phyloP scores from a whole-genome alignment of 164 flowering plant genomes.

The Kalanchoe fedtschenkoi region DNA sequence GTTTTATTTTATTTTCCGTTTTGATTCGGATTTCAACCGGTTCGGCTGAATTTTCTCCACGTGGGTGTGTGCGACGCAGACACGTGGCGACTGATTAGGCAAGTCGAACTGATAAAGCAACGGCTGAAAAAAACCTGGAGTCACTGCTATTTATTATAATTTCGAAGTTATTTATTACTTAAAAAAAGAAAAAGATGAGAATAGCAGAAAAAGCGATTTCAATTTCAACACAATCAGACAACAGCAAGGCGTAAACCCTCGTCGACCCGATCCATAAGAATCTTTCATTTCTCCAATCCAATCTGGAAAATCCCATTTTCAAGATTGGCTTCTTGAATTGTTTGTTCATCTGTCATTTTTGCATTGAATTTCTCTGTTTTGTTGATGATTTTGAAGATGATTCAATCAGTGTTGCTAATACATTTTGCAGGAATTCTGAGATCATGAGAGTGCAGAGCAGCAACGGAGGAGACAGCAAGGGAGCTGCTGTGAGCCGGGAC shows the following conservation, averaged over 20 bases:
- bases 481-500: conserved; percentile 7
- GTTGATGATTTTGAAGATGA: neutral
- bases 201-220: neutral
- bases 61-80: no score
- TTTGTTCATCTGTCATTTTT: neutral
- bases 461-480: neutral
- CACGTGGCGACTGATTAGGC: no score
- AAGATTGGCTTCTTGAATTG: neutral
- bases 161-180: neutral
- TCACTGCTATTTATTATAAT: neutral
- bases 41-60: no score
- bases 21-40: no score
- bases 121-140: neutral
- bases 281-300: neutral
- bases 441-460: neutral
- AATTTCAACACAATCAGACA: neutral
- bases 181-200: neutral
- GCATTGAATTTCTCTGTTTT: neutral
- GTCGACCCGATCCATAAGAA: neutral
- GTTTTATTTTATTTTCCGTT: no score
- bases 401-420: no score
- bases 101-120: neutral
- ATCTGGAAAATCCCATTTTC: neutral
- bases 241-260: neutral
- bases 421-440: neutral